Evolutionary conservation across 106 monocot genomes (phyloP).

Genomic region (Dioscorea zingiberensis): DNA sequence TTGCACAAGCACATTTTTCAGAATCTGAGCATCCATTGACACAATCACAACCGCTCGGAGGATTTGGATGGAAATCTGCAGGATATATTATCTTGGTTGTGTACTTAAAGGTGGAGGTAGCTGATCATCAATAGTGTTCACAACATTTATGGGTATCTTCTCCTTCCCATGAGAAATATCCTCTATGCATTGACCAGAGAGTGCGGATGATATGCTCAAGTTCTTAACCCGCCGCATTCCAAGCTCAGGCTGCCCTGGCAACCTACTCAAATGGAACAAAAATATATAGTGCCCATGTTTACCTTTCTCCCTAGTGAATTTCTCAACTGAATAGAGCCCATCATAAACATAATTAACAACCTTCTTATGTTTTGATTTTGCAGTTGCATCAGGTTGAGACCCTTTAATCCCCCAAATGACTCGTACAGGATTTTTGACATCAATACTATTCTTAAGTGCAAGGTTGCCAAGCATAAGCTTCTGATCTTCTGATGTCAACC

Average conservation of each 20-base stretch:
- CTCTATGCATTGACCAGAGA: no score
- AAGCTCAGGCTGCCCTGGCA: constrained; percentile 8
- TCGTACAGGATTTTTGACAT: background rate
- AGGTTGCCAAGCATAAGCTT: constrained; percentile 41
- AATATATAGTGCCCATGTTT: constrained; percentile 20
- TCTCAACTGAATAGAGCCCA: constrained; percentile 59
- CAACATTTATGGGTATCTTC: no score
- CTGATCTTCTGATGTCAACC: constrained; percentile 14
- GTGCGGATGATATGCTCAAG: no score
- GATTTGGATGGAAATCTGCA: background rate
- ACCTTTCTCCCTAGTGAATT: constrained; percentile 32
- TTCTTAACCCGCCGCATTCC: no score
- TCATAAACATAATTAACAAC: constrained; percentile 50
- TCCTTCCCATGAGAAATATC: no score
- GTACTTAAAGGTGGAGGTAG: background rate
- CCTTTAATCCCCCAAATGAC: constrained; percentile 36
- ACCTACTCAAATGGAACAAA: constrained; percentile 47
- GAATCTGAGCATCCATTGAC: background rate
- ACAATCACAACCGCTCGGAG: constrained; percentile 1
- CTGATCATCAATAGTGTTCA: no score
- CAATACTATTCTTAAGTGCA: constrained; percentile 55
- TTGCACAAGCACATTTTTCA: background rate
- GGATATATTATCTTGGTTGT: background rate
- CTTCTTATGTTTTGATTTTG: constrained; percentile 6
- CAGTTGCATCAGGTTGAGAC: background rate